These are phyloP conservation scores for Inga leiocalycina DNA, from an alignment of 306 rosid genomes.

Conservation along the genomic window DNA sequence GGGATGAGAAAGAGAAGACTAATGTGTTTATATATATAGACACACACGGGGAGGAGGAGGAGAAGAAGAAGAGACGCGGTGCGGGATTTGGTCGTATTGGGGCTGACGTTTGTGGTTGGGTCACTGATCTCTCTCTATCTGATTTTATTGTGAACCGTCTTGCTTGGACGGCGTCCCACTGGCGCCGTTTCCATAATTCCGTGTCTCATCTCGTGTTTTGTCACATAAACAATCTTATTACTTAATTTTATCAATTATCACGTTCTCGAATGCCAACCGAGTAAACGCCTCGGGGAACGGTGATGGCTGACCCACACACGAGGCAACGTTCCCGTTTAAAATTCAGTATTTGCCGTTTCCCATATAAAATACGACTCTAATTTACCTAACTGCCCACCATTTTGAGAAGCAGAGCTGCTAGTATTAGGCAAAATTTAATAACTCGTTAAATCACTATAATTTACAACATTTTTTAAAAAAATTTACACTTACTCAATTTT, in stretches of 20 bases:
- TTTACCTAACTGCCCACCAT: too few relatives aligned
- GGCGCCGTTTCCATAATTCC: background rate
- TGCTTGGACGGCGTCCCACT: constrained; percentile 44
- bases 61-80: constrained; percentile 35
- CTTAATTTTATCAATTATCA: background rate
- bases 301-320: background rate
- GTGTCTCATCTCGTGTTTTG: background rate
- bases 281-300: background rate
- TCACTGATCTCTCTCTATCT: constrained; percentile 15
- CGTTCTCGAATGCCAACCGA: background rate
- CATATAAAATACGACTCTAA: too few relatives aligned
- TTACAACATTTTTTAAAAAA: too few relatives aligned
- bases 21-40: background rate
- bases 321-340: too few relatives aligned
- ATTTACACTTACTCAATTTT: too few relatives aligned
- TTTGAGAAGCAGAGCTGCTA: too few relatives aligned
- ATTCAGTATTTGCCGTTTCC: too few relatives aligned
- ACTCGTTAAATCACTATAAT: too few relatives aligned
- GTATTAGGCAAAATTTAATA: too few relatives aligned
- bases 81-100: constrained; percentile 34
- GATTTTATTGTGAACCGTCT: background rate
- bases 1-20: constrained; percentile 1
- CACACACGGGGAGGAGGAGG: background rate
- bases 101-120: constrained; percentile 41
- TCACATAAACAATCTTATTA: too few relatives aligned